Evolutionary conservation across 2,329 filamentous ascomycete species (phyloP), one percentile per base, ranked within the genome.

Genomic region (Sordariomycetes sp.): DNA sequence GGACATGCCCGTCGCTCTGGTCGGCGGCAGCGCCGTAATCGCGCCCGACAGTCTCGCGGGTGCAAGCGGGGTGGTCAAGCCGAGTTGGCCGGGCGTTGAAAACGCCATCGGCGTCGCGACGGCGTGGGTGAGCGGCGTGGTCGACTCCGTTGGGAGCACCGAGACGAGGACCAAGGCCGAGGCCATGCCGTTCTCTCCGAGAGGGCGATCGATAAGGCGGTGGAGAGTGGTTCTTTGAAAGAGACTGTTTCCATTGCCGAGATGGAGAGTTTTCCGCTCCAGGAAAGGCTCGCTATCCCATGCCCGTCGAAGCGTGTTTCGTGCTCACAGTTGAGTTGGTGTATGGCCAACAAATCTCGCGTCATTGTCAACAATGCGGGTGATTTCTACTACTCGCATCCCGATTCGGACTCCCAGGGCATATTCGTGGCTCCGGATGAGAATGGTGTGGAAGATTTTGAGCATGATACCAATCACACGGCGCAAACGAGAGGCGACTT

Each of bases 101-200:
- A 86, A 86, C 62, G 82, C 82, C 0, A 81, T 86, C 12, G 82
- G 82, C 1, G 82, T 82, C 10, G 82, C 82, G 1, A 82, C 80
- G 58, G 80, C 81, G 1, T 70, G 79, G 42, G 80, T 85, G 2
- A 82, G 78, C 58, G 75, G 76, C 1, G 74, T 78, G 0, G 69
- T 78, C 10, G 77, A 80, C 59, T 75, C 72, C 0, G 72, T 79
- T 24, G 73, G 76, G 58, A 75, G 74, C 0, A 79, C 75, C 0
- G 75, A 74, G 57, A 65, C 65, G 1, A 70, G 68, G 59, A 66
- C 72, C 0, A 62, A 74, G 0, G 66, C 70, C 3, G 69, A 71
- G 52, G 69, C 75, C 3, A 67, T 66, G 15, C 67, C 15, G 69
- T 72, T 12, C 76, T 74, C 1, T 69, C 77, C 4, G 69, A 74